Evolutionary conservation across 139 green algal genomes (phyloP), one percentile per base, ranked within the genome.

Genomic region (Tetradesmus obliquus): DNA sequence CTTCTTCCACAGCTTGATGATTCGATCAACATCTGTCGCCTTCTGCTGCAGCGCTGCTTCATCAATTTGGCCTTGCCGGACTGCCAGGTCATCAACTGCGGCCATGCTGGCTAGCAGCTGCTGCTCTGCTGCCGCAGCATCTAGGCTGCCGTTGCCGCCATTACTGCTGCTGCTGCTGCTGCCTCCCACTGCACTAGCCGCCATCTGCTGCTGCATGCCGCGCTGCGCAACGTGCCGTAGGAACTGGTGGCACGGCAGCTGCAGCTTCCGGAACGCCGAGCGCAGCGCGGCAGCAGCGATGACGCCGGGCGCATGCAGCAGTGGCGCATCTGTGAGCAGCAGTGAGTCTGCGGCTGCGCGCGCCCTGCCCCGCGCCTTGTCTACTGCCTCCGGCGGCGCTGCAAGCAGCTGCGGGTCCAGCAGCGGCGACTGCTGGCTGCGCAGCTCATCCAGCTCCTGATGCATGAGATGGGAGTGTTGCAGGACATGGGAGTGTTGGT

Each of bases 261-360:
- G 62, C 51, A 55, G 24, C 20, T 17, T 20, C 9, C 88, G 85
- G 71, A 95, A 93, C 12, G 90, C 94, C n/a, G 89, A 93, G 20
- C 94, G 89, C 79, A 96, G 60, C 15, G 94, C 95, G 12, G 95
- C 94, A 6, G 96, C 84, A 55, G 92, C 95, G 22, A 97, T 88
- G 55, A 92, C 89, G 3, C 94, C 96, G 2, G 96, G 96, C 5
- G 95, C 88, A 69, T 95, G 94, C 87, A 98, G 86, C 88, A 98
- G 93, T 15, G 96, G 97, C 10, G 97, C 96, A 74, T 98, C 97
- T 10, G 92, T 97, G 5, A 98, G 91, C 93, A 98, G 91, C 60
- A 98, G 92, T 22, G 94, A 91, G 81, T 97, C 96, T 17, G 96
- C 66, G 0, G 96, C 94, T 10, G 85, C 88, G 2, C 86, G 32